Base-by-base conservation (phyloP, 441 rosid species). In the Arabidopsis lyrata region DNA sequence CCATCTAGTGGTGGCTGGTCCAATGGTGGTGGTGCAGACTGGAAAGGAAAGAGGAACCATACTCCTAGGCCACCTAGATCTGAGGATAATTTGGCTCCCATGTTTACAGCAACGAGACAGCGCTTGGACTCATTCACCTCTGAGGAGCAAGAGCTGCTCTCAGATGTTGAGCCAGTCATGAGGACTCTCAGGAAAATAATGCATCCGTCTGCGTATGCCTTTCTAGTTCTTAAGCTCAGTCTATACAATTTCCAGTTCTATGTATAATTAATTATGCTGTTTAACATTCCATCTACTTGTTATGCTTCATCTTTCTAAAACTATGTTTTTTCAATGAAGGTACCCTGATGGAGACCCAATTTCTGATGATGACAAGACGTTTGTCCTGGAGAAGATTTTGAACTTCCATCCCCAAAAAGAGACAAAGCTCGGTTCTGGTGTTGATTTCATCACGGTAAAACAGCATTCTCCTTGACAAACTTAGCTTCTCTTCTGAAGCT, bases 371-470 rank as follows among this genome's bases (percentile, higher is more conserved):
- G 93, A 95, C 61, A 89, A 90, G 63, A 74, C 84, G 2, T 88
- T 69, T 53, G 70, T 90, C 6, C 74, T 89, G 6, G 96, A 90
- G 42, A 81, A 83, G 50, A 86, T 95, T 68, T 77, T 95, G 57
- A 81, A 81, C 75, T 81, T 84, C 80, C 99, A 95, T 83, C 97
- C 97, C 4, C 90, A 90, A 27, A 90, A 87, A 78, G 93, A 82
- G 4, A 60, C 34, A 10, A 95, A 95, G 83, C 79, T 84, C 72
- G 96, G 97, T 75, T 69, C 90, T 6, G 97, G 96, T 74, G 69
- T 92, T 18, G 95, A 87, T 66, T 84, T 85, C 76, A 60, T 95
- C 72, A 90, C 75, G 79, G 99, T 95, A 90, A 47, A 47, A 54
- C 36, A 52, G 16, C 44, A 13, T 45, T 24, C 31, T 36, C 61